These are phyloP conservation scores for Cutaneotrichosporon spelunceum DNA, from an alignment of 1,284 basidiomycete species.

Conservation along the genomic window DNA sequence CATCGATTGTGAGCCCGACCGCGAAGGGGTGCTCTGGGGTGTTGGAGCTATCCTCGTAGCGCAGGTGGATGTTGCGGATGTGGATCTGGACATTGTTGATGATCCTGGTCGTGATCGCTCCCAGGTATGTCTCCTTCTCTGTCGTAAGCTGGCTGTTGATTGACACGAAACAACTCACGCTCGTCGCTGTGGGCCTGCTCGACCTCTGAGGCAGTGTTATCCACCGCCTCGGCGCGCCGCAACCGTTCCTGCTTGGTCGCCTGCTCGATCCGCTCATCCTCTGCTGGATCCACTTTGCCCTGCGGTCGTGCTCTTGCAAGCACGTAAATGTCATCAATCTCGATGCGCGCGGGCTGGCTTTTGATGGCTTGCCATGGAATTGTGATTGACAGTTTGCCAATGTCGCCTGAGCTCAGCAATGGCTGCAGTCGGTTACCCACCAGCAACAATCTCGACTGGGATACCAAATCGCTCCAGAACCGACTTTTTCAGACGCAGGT, in stretches of 20 bases:
- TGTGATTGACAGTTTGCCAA: conserved; percentile 86
- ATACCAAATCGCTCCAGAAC: conserved; percentile 94
- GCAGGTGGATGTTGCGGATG: conserved; percentile 89
- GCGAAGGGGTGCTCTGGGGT: conserved; percentile 97
- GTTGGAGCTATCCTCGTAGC: conserved; percentile 93
- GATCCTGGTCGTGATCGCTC: conserved; percentile 84
- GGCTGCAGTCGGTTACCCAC: conserved; percentile 49
- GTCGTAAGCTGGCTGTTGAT: conserved; percentile 7
- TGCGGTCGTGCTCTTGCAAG: conserved; percentile 55
- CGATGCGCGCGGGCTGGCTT: conserved; percentile 86
- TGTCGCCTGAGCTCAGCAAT: conserved; percentile 62
- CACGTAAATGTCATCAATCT: conserved; percentile 92
- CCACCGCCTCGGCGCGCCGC: conserved; percentile 81
- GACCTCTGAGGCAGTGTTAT: conserved; percentile 55
- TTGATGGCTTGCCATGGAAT: conserved; percentile 96
- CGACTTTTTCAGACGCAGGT: conserved; percentile 85
- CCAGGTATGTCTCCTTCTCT: conserved; percentile 70
- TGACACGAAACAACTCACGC: too few relatives aligned
- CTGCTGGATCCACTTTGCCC: conserved; percentile 66
- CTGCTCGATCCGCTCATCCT: conserved; percentile 78
- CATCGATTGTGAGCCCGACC: conserved; percentile 84
- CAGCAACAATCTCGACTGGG: conserved; percentile 94
- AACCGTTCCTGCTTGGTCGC: conserved; percentile 85
- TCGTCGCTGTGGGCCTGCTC: conserved; percentile 52
- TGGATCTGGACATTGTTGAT: conserved; percentile 97